Base-by-base conservation (phyloP, 1,139 yeast species). In the Taphrina wiesneri region DNA sequence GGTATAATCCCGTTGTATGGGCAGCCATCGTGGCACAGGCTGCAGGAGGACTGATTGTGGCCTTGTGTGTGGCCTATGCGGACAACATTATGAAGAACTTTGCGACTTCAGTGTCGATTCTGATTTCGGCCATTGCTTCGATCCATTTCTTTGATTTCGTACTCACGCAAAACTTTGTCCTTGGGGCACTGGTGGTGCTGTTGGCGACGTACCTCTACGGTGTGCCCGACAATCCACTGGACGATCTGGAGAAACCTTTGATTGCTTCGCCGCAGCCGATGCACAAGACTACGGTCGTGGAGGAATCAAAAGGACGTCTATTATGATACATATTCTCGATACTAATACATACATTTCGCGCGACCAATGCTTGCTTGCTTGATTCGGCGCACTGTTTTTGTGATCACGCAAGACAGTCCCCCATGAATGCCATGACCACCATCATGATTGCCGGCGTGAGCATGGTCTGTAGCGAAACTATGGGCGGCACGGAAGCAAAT, bases 21-120 rank as follows among this genome's bases (percentile, higher is more conserved):
- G 69, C 74, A 9, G 80, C 80, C 43, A 77, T 78, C 53, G 67
- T 75, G 19, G 72, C 78, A 39, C 81, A 78, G 69, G 81, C 81
- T 3, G 66, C 75, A 51, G 81, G 81, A n/a, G 81, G 81, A 3
- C 76, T 78, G 57, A 72, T 78, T 28, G 81, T 78, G 3, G 81
- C 81, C 2, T 69, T 78, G 39, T 78, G 80, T 65, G 81, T 78
- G 67, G 79, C 78, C 67, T 78, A 75, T 68, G 81, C 81, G 30
- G 81, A 78, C 72, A 78, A 77, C 70, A 78, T 78, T 67, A 78
- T 64, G 67, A 78, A 78, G 71, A 78, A 78, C 73, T 78, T 78
- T 71, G 80, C 81, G 3, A 78, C 81, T 2, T 76, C 79, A 11
- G 75, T 78, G 56, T 77, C 80, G 1, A 78, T 78, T 67, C 72